These are phyloP conservation scores for Proliferodiscus dingleyae DNA, from an alignment of 2,329 filamentous ascomycete species.

Conservation along the genomic window DNA sequence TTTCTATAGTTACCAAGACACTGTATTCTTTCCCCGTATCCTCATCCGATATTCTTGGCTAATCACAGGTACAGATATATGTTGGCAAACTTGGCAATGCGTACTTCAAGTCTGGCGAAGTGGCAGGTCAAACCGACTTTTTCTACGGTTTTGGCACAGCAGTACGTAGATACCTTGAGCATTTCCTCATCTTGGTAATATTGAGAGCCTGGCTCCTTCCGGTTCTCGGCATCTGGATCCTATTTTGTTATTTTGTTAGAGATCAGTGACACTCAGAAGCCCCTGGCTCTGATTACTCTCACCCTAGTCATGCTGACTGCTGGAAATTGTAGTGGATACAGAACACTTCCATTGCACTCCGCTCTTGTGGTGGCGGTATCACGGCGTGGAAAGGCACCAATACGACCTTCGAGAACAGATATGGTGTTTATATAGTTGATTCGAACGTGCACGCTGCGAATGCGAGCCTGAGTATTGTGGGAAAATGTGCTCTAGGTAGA, in stretches of 20 bases:
- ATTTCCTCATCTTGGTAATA: too few species aligned
- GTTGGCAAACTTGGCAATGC: conserved; percentile 62
- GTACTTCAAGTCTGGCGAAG: conserved; percentile 55
- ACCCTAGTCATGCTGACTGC: conserved; percentile 22
- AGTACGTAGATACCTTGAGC: too few species aligned
- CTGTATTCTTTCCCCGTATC: conserved; percentile 33
- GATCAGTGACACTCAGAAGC: too few species aligned
- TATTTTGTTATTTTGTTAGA: too few species aligned
- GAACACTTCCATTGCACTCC: conserved; percentile 47
- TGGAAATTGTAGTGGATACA: conserved; percentile 46
- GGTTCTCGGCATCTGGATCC: too few species aligned
- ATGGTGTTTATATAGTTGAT: conserved; percentile 59
- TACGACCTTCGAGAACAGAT: conserved; percentile 61
- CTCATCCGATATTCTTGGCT: not conserved
- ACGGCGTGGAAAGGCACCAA: conserved; percentile 66
- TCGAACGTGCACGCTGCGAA: conserved; percentile 53
- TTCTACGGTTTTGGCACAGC: conserved; percentile 52
- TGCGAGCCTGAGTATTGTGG: conserved; percentile 28
- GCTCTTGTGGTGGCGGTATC: conserved; percentile 60
- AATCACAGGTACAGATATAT: conserved; percentile 43
- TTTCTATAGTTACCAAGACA: conserved; percentile 65
- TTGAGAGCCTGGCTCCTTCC: too few species aligned
- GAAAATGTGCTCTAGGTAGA: conserved; percentile 47
- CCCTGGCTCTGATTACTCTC: too few species aligned
- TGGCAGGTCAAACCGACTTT: conserved; percentile 65